phyloP scores from a whole-genome alignment of 176 grass and related monocot genomes.

The Zoysia japonica region DNA sequence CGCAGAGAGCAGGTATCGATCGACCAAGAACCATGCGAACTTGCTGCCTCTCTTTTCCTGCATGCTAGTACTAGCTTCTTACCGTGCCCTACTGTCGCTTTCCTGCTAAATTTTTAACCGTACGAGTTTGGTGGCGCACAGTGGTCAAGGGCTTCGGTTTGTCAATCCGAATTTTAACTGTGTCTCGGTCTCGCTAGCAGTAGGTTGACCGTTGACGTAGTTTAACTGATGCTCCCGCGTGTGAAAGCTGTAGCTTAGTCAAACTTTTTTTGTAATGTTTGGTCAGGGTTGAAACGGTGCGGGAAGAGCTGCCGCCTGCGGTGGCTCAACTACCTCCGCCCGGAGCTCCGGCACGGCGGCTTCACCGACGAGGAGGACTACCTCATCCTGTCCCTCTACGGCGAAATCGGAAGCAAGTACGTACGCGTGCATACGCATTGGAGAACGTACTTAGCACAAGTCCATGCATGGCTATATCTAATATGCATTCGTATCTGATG shows the following conservation, averaged over 20 bases:
- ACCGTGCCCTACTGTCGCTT: background rate
- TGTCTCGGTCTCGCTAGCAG: too few species aligned
- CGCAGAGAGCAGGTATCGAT: slow-evolving; percentile 46
- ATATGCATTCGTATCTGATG: background rate
- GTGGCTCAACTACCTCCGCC: slow-evolving; percentile 63
- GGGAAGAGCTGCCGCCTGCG: slow-evolving; percentile 65
- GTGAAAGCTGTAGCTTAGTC: background rate
- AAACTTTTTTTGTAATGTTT: background rate
- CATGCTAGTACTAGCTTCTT: background rate
- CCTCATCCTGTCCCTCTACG: slow-evolving; percentile 56
- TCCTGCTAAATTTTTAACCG: background rate
- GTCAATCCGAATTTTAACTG: too few species aligned
- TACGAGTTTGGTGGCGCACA: slow-evolving; percentile 7
- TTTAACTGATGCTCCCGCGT: too few species aligned
- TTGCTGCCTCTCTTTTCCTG: background rate
- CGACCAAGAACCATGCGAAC: background rate
- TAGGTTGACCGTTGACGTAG: too few species aligned
- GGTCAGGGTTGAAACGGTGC: slow-evolving; percentile 52
- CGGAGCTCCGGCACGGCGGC: slow-evolving; percentile 57
- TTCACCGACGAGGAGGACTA: slow-evolving; percentile 54
- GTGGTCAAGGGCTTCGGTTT: background rate
- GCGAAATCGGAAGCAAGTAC: slow-evolving; percentile 54
- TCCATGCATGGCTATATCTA: background rate
- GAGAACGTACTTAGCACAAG: background rate
- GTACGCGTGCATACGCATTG: background rate